Conservation (phyloP, 371 early-diverging fungal species). For the Dichotomocladium elegans region DNA sequence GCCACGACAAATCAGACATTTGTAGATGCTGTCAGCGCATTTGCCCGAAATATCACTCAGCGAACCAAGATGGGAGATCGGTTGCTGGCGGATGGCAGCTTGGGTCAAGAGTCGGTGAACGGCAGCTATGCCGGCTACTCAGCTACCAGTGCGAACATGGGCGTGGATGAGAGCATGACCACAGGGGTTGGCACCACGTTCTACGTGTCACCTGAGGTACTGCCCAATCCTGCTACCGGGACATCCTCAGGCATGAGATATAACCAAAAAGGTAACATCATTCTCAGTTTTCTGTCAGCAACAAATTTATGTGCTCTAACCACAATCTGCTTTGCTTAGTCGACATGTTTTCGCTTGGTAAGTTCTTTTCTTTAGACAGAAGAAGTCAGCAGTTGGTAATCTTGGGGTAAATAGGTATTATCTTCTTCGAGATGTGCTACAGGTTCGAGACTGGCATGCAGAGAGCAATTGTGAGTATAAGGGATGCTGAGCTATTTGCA, state of each 20-base stretch:
- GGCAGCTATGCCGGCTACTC: constrained; percentile 39
- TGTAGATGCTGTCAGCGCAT: constrained; percentile 40
- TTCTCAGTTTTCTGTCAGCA: too few relatives aligned
- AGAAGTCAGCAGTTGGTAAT: too few relatives aligned
- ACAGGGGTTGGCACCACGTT: constrained; percentile 90
- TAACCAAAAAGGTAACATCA: constrained; percentile 40
- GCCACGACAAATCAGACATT: constrained; percentile 72
- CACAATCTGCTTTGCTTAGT: constrained; percentile 18
- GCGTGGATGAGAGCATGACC: constrained; percentile 59
- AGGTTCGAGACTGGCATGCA: constrained; percentile 74
- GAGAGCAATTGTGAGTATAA: constrained; percentile 40
- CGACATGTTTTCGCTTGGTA: constrained; percentile 45
- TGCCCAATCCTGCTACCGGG: constrained; percentile 44
- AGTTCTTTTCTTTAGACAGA: too few relatives aligned
- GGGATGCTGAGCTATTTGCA: too few relatives aligned
- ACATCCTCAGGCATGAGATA: constrained; percentile 47
- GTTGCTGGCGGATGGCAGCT: too few relatives aligned
- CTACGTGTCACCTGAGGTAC: constrained; percentile 89
- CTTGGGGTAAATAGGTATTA: constrained; percentile 44
- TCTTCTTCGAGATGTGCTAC: constrained; percentile 78
- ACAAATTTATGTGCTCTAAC: too few relatives aligned
- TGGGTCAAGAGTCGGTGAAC: constrained; percentile 3
- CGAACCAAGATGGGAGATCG: background rate
- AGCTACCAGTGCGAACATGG: constrained; percentile 40
- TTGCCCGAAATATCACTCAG: constrained; percentile 8